Conservation (phyloP, 768 basidiomycete species). For the Peribolospora baueri region DNA sequence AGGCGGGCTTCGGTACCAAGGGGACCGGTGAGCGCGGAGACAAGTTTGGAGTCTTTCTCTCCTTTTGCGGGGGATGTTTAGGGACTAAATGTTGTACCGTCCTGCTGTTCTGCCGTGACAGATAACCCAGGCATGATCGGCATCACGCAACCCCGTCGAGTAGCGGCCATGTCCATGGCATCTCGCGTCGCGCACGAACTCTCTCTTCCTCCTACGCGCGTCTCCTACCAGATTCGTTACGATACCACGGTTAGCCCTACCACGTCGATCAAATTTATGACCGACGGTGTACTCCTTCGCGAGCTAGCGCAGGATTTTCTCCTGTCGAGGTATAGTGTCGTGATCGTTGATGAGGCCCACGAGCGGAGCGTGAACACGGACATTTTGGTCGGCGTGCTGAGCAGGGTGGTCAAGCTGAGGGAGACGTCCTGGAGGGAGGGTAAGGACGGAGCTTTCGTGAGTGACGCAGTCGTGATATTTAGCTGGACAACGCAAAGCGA, state of each 20-base stretch:
- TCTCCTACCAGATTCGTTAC: slow-evolving; percentile 94
- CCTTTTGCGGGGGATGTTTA: not conserved
- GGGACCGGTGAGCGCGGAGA: slow-evolving; percentile 37
- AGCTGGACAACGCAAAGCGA: not conserved
- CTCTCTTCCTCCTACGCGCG: slow-evolving; percentile 46
- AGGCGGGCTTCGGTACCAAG: slow-evolving; percentile 72
- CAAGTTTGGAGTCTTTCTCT: not conserved
- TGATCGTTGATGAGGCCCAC: slow-evolving; percentile 94
- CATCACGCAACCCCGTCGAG: slow-evolving; percentile 86
- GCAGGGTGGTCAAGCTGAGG: slow-evolving; percentile 65
- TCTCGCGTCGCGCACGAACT: slow-evolving; percentile 77
- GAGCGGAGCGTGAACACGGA: slow-evolving; percentile 97
- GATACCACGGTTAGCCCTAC: slow-evolving; percentile 72
- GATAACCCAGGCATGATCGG: slow-evolving; percentile 97
- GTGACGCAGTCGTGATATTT: not conserved
- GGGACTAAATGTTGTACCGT: not conserved
- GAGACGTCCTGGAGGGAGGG: slow-evolving; percentile 65
- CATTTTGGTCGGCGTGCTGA: slow-evolving; percentile 87
- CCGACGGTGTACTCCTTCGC: slow-evolving; percentile 83
- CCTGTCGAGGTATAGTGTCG: slow-evolving; percentile 76
- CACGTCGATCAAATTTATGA: slow-evolving; percentile 98
- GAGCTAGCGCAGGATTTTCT: slow-evolving; percentile 81
- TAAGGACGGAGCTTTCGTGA: slow-evolving; percentile 44
- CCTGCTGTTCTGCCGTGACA: slow-evolving; percentile 17
- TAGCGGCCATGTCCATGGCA: slow-evolving; percentile 92